Percentiles rank a stretch among this genome's conserved stretches.
phyloP scores from a whole-genome alignment of 352 stramenopile species.

The Hyaloperonospora arabidopsidis region DNA sequence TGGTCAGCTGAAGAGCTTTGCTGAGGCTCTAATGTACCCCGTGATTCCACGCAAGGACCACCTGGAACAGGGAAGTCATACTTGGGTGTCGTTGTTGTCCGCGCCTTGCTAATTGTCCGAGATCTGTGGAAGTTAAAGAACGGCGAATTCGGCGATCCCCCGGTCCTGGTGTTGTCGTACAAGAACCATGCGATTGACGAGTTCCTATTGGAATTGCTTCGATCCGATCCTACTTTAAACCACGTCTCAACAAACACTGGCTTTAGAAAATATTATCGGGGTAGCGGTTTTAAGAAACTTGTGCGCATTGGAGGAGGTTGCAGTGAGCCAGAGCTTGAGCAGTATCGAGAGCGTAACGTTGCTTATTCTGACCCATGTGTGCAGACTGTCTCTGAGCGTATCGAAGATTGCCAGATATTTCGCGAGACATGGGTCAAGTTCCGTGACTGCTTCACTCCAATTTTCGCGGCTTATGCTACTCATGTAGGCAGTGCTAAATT shows the following conservation, averaged over 20 bases:
- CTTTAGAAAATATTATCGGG: slow-evolving; percentile 22
- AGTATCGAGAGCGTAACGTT: slow-evolving; percentile 35
- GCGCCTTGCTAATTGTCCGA: slow-evolving; percentile 68
- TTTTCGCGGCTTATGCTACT: slow-evolving; percentile 22
- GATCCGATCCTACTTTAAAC: slow-evolving; percentile 33
- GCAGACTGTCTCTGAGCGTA: slow-evolving; percentile 14
- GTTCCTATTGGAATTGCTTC: slow-evolving; percentile 72
- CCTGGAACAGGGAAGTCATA: slow-evolving; percentile 87
- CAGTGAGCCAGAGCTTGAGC: slow-evolving; percentile 45
- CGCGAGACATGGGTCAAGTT: slow-evolving; percentile 34
- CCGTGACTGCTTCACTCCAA: slow-evolving; percentile 25
- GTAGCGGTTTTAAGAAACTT: slow-evolving; percentile 33
- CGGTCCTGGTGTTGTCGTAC: slow-evolving; percentile 81
- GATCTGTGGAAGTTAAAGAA: slow-evolving; percentile 66
- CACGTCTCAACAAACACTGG: slow-evolving; percentile 10
- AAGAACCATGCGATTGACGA: slow-evolving; percentile 87
- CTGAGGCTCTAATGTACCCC: slow-evolving; percentile 60
- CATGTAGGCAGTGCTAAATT: slow-evolving; percentile 5
- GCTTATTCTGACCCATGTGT: slow-evolving; percentile 26
- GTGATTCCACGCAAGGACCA: slow-evolving; percentile 85
- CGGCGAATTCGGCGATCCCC: slow-evolving; percentile 51
- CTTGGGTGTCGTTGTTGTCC: slow-evolving; percentile 75
- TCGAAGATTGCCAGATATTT: slow-evolving; percentile 28
- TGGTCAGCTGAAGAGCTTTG: slow-evolving; percentile 69
- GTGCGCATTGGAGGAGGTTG: slow-evolving; percentile 64